These are phyloP conservation scores for Lignosus rhinocerotis DNA, from an alignment of 1,284 basidiomycete genomes.

Conservation along the genomic window DNA sequence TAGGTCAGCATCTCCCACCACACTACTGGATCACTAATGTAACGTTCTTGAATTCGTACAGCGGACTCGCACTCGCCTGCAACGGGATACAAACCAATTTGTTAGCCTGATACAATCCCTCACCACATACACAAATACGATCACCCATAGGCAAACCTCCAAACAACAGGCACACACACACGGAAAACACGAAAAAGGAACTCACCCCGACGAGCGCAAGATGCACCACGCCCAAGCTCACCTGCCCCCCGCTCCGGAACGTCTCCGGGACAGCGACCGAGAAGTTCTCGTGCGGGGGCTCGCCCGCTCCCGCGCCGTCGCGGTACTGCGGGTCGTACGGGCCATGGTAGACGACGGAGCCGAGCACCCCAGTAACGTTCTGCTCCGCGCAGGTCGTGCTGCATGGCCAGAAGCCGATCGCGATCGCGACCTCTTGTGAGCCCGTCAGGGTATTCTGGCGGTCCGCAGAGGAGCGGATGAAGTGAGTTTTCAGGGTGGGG, in stretches of 20 bases:
- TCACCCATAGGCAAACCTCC: neutral
- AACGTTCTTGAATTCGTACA: slow-evolving; percentile 22
- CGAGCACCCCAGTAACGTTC: slow-evolving; percentile 37
- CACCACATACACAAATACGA: no score
- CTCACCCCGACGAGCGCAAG: slow-evolving; percentile 49
- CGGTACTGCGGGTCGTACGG: slow-evolving; percentile 41
- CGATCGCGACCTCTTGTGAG: slow-evolving; percentile 45
- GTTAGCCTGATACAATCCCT: no score
- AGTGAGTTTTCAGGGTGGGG: no score
- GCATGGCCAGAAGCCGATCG: slow-evolving; percentile 42
- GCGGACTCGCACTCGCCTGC: slow-evolving; percentile 18
- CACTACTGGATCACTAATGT: slow-evolving; percentile 9
- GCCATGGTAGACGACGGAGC: slow-evolving; percentile 46
- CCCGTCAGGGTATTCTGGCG: slow-evolving; percentile 39
- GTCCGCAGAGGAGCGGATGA: neutral
- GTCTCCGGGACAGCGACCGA: slow-evolving; percentile 43
- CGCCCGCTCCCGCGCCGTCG: slow-evolving; percentile 17
- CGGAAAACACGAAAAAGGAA: no score
- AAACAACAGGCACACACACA: no score
- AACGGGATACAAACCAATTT: neutral
- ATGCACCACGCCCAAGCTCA: slow-evolving; percentile 44
- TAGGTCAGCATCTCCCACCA: neutral
- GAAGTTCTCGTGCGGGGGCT: slow-evolving; percentile 53
- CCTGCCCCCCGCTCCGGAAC: slow-evolving; percentile 30
- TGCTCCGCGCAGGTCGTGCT: slow-evolving; percentile 28